Percentiles rank a stretch among this genome's conserved stretches.
Conservation (phyloP, 75 land plant genomes). For the Sequoia sempervirens region DNA sequence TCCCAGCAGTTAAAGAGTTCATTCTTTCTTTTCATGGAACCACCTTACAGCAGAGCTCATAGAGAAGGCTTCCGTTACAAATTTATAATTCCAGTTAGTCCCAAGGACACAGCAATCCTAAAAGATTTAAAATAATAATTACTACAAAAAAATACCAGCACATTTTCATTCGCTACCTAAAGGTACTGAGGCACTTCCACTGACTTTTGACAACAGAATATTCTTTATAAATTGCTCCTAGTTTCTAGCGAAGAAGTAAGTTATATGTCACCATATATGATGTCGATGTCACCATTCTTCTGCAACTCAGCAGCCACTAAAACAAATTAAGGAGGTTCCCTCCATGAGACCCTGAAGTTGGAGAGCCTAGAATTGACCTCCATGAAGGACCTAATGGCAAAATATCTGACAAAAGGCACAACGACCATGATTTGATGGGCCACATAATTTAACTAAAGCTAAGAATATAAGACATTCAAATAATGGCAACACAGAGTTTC, state of each 20-base stretch:
- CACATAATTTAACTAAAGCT: no score
- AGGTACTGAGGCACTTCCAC: neutral
- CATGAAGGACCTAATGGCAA: neutral
- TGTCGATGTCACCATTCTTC: neutral
- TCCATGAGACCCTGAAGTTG: no score
- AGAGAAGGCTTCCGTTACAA: no score
- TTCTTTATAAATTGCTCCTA: neutral
- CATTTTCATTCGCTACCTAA: neutral
- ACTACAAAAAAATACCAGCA: neutral
- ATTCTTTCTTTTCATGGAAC: no score
- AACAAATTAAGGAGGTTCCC: no score
- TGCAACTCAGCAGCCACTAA: neutral
- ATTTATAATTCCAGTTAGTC: neutral
- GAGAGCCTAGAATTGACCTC: no score
- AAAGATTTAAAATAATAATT: neutral
- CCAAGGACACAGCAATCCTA: neutral
- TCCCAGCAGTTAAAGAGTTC: no score
- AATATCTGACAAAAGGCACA: neutral
- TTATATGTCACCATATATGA: neutral
- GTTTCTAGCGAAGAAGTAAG: neutral
- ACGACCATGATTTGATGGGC: neutral
- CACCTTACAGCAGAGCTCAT: neutral
- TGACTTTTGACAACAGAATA: neutral
- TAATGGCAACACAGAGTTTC: neutral
- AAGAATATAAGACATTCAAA: neutral